phyloP scores from a whole-genome alignment of 2,329 filamentous ascomycete species.

The Colletotrichum cordylinicola region DNA sequence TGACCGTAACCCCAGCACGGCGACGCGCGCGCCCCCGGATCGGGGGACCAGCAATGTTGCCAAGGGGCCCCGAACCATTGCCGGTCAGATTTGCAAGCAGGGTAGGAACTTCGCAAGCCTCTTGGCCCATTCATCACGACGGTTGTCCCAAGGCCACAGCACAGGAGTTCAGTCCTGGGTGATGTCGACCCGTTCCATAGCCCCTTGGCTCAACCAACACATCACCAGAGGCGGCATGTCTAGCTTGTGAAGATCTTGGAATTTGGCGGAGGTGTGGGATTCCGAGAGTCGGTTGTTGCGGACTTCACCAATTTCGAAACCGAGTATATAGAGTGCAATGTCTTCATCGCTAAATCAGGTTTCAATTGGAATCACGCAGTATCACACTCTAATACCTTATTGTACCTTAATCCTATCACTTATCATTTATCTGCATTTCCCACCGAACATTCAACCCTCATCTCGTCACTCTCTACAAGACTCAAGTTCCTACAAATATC shows the following conservation, averaged over 20 bases:
- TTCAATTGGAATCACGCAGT: not conserved
- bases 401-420: fast-evolving
- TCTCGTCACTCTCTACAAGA: not conserved
- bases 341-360: not conserved
- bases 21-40: not conserved
- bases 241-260: not conserved
- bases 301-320: not conserved
- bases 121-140: conserved; percentile 17
- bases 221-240: not conserved
- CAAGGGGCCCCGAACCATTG: not conserved
- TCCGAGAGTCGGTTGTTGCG: not conserved
- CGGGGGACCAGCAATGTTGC: not conserved
- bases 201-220: conserved; percentile 7
- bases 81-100: not conserved
- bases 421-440: not conserved
- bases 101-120: not conserved
- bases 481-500: not conserved
- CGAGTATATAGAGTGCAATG: not conserved
- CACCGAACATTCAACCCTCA: fast-evolving
- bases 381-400: not conserved
- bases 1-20: not conserved
- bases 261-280: not conserved
- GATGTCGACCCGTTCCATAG: not conserved
- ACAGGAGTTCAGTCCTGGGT: not conserved
- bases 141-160: not conserved